Percentiles rank a stretch among this genome's conserved stretches.
Conservation (phyloP, 2,329 filamentous ascomycete genomes). For the Scytalidium sp. region DNA sequence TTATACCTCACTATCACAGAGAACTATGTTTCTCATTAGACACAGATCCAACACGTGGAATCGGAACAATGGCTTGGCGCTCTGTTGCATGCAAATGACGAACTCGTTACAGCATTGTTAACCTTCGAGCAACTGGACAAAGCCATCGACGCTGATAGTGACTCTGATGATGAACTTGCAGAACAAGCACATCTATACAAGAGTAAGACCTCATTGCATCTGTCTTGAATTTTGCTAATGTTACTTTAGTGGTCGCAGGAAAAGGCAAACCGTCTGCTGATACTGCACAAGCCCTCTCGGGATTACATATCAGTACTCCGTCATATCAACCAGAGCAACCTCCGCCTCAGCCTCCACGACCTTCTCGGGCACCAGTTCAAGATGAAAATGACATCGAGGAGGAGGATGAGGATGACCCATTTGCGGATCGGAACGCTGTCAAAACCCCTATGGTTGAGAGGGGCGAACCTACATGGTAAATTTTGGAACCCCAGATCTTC, state of each 20-base stretch:
- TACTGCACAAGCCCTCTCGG: constrained; percentile 16
- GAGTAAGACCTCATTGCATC: constrained; percentile 40
- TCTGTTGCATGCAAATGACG: constrained; percentile 90
- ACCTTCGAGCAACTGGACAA: constrained; percentile 91
- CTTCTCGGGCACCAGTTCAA: constrained; percentile 22
- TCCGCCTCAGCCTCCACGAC: constrained; percentile 20
- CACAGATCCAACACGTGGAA: constrained; percentile 81
- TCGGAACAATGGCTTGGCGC: constrained; percentile 89
- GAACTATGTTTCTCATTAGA: constrained; percentile 16
- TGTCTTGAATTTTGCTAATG: constrained; percentile 7
- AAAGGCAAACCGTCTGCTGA: constrained; percentile 21
- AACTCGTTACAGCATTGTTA: constrained; percentile 90
- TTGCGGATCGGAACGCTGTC: constrained; percentile 32
- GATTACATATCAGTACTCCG: constrained; percentile 16
- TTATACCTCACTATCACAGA: background rate
- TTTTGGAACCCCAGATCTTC: too few relatives aligned
- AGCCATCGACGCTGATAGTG: constrained; percentile 73
- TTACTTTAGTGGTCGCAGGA: constrained; percentile 14
- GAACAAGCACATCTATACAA: constrained; percentile 65
- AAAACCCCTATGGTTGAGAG: constrained; percentile 20
- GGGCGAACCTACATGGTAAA: constrained; percentile 18
- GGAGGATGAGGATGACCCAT: constrained; percentile 32
- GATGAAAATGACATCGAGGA: constrained; percentile 23
- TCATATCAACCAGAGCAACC: constrained; percentile 7
- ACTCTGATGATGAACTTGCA: constrained; percentile 66